Percentiles rank a stretch among this genome's conserved stretches.
phyloP scores from a whole-genome alignment of 2,329 filamentous ascomycete species.

The Aureobasidium uvarum region DNA sequence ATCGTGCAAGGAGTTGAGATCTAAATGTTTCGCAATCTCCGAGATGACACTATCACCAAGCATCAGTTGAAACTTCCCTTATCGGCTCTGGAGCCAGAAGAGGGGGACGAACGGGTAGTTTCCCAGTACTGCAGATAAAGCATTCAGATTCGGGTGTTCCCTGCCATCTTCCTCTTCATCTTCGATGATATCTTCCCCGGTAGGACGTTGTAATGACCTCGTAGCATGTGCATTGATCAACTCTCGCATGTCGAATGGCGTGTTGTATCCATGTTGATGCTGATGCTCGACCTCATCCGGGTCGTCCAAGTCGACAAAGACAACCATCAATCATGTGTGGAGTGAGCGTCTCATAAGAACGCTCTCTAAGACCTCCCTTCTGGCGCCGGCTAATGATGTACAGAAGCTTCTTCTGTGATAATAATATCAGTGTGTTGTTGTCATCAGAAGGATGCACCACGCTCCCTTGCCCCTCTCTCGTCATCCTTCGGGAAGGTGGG shows the following conservation, averaged over 20 bases:
- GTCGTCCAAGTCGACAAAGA: conserved; percentile 43
- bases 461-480: neutral
- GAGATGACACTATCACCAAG: conserved; percentile 63
- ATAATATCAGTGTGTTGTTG: neutral
- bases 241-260: conserved; percentile 7
- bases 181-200: conserved; percentile 4
- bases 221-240: conserved; percentile 12
- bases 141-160: conserved; percentile 56
- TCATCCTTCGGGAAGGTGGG: neutral
- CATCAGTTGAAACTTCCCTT: neutral
- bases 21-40: conserved; percentile 71
- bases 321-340: conserved; percentile 41
- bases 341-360: neutral
- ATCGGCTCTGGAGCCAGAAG: no score
- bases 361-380: neutral
- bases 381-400: neutral
- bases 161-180: conserved; percentile 32
- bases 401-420: no score
- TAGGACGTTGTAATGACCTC: neutral
- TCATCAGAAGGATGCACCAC: neutral
- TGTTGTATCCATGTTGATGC: conserved; percentile 20
- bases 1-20: conserved; percentile 82
- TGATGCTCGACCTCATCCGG: conserved; percentile 23
- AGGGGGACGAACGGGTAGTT: conserved; percentile 64
- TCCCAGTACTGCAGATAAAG: conserved; percentile 61